Percentiles rank a stretch among this genome's conserved stretches.
Conservation (phyloP, 192 early-diverging fungal genomes). For the Coemansia sp. region DNA sequence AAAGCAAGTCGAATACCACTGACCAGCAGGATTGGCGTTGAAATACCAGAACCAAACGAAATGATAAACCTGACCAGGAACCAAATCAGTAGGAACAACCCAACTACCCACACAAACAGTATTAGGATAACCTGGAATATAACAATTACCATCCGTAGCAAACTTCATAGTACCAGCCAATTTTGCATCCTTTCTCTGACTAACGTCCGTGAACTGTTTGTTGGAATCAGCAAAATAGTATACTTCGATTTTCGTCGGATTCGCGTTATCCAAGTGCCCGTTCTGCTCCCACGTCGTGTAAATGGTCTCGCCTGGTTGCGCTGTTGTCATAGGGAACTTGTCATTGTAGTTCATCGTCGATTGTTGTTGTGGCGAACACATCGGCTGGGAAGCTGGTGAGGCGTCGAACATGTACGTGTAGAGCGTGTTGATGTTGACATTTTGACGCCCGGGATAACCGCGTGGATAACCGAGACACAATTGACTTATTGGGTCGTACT, state of each 20-base stretch:
- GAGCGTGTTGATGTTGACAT: constrained; percentile 52
- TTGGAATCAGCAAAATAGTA: constrained; percentile 36
- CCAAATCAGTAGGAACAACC: constrained; percentile 57
- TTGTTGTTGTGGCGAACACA: constrained; percentile 58
- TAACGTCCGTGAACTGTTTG: constrained; percentile 37
- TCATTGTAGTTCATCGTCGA: constrained; percentile 30
- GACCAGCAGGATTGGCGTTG: constrained; percentile 62
- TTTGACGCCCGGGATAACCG: constrained; percentile 59
- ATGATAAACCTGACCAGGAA: constrained; percentile 55
- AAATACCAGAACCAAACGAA: constrained; percentile 70
- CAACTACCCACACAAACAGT: constrained; percentile 59
- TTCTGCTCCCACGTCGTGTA: constrained; percentile 62
- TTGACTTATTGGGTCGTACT: constrained; percentile 52
- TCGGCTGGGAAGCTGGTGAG: constrained; percentile 36
- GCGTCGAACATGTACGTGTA: constrained; percentile 61
- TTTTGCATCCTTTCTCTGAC: constrained; percentile 28
- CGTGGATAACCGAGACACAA: constrained; percentile 57
- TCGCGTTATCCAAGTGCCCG: constrained; percentile 59
- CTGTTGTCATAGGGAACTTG: constrained; percentile 55
- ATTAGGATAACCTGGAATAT: constrained; percentile 45
- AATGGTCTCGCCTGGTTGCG: constrained; percentile 58
- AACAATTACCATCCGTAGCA: constrained; percentile 57
- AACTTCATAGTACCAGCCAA: constrained; percentile 55
- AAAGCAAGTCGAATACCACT: constrained; percentile 70
- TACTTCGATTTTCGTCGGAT: constrained; percentile 49